These are phyloP conservation scores for Hypericum androsaemum DNA, from an alignment of 345 rosid species.

Conservation along the genomic window DNA sequence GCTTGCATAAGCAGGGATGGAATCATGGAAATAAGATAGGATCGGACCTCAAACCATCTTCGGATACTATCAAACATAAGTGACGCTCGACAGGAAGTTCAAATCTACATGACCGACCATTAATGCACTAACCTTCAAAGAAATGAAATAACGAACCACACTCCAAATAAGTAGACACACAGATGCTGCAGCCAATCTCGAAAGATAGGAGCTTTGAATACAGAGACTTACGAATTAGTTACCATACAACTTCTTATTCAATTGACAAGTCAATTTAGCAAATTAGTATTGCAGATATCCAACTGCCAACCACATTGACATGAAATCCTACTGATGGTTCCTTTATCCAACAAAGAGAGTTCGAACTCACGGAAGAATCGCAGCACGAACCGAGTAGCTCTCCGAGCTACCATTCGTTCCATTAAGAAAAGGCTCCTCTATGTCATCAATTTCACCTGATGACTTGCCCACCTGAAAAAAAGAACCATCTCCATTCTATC, in stretches of 20 bases:
- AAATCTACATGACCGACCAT: no score
- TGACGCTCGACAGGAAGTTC: no score
- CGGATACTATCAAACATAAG: no score
- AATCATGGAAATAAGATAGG: not conserved
- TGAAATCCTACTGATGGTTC: no score
- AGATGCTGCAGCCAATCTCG: no score
- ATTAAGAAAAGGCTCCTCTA: conserved; percentile 61
- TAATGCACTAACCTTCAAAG: not conserved
- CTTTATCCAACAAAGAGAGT: not conserved
- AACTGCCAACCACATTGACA: no score
- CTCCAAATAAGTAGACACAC: no score
- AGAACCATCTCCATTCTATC: not conserved
- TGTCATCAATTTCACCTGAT: conserved; percentile 50
- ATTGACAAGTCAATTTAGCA: no score
- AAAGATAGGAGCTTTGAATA: no score
- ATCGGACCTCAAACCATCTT: not conserved
- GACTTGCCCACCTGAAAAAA: conserved; percentile 40
- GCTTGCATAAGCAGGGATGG: conserved; percentile 7
- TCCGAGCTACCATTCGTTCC: conserved; percentile 28
- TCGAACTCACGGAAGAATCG: conserved; percentile 61
- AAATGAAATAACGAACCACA: not conserved
- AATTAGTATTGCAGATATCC: no score
- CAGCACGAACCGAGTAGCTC: conserved; percentile 50
- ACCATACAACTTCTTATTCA: no score
- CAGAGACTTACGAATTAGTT: no score